phyloP scores from a whole-genome alignment of 495 filamentous ascomycete genomes.

The Poronia punctata region DNA sequence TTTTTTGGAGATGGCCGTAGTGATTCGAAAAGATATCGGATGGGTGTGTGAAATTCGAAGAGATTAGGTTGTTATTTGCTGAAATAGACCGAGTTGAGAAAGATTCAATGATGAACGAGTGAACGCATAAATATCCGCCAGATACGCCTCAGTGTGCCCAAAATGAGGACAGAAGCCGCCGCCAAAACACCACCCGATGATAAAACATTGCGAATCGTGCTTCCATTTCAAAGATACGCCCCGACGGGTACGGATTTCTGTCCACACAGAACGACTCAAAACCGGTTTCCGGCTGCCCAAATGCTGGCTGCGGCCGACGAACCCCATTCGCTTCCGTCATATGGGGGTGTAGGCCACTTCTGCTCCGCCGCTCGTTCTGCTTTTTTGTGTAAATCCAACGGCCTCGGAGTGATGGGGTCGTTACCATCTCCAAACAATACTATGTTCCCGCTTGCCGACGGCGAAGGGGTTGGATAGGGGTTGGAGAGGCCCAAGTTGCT shows the following conservation, averaged over 20 bases:
- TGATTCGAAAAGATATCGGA: conserved; percentile 16
- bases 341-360: conserved; percentile 95
- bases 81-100: conserved; percentile 27
- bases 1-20: conserved; percentile 6
- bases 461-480: conserved; percentile 87
- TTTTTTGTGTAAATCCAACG: conserved; percentile 46
- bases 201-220: conserved; percentile 22
- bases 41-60: conserved; percentile 16
- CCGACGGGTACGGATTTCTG: not conserved
- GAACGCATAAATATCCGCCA: conserved; percentile 13
- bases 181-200: conserved; percentile 29
- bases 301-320: conserved; percentile 72
- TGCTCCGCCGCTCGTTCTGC: conserved; percentile 39
- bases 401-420: conserved; percentile 55
- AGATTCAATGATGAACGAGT: conserved; percentile 21
- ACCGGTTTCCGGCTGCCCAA: conserved; percentile 57
- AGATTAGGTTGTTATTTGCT: conserved; percentile 19
- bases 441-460: conserved; percentile 72
- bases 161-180: conserved; percentile 10
- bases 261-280: conserved; percentile 24
- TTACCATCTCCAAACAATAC: conserved; percentile 61
- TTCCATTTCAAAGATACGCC: conserved; percentile 9
- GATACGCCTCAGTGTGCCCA: conserved; percentile 14
- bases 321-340: conserved; percentile 80
- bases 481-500: conserved; percentile 59